Base-by-base conservation (phyloP, 2,329 filamentous ascomycete genomes). In the Tolypocladium sp. region DNA sequence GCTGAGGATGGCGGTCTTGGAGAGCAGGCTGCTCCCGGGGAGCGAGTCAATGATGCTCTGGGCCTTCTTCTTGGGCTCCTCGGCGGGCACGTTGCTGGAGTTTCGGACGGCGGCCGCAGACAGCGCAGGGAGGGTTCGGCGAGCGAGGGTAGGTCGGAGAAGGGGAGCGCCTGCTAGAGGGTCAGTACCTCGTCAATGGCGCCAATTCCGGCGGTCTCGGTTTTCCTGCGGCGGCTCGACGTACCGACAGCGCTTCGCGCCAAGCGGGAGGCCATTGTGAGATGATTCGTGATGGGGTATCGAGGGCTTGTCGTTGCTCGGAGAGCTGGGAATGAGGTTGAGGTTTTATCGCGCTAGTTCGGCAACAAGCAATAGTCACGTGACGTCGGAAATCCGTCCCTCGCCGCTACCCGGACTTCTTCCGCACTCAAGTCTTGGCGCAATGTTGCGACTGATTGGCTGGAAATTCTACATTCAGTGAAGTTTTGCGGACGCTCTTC, bases 1-100 rank as follows among this genome's bases (percentile, higher is more conserved):
- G 73, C 93, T 97, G 71, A 99, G 89, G 74, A 97, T 93, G 72
- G 94, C 94, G 68, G 91, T 92, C 88, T 99, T 99, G 78, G 91
- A 95, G 74, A 96, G 81, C 66, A 97, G 82, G 73, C 84, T 93
- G 85, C 85, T 96, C 70, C 95, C 94, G 71, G 94, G 94, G 58
- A 99, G 85, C 64, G 92, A 82, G 71, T 99, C 92, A 72, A 99
- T 82, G 77, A 99, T 90, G 65, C 92, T 96, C 81, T 95, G 90
- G 62, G 94, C 94, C 86, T 96, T 96, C 82, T 90, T 90, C 84
- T 96, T 92, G 74, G 95, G 93, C 71, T 96, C 91, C 77, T 94
- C 87, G 69, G 87, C 77, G 63, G 92, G 91, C 59, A 93, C 85
- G 75, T 86, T 88, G 73, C 91, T 92, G 70, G 84, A 80, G 74